Conservation (phyloP, 768 basidiomycete species). For the Trametes cingulata region DNA sequence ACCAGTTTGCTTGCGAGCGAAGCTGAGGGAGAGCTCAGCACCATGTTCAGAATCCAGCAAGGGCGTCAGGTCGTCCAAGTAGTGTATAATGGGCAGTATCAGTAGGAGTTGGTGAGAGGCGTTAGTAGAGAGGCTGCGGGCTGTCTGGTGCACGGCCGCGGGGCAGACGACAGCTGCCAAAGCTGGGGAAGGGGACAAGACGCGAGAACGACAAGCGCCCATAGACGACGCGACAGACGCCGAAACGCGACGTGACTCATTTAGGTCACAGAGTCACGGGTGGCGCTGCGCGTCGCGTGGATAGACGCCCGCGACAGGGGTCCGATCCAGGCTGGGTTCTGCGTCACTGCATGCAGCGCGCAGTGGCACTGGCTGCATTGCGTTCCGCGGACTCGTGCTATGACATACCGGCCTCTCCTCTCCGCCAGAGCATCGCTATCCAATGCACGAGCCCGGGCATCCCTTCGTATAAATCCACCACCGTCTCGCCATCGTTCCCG, state of each 20-base stretch:
- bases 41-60: not conserved
- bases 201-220: slow-evolving; percentile 1
- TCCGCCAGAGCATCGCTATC: slow-evolving; percentile 6
- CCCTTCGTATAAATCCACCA: not conserved
- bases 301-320: not conserved
- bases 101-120: not conserved
- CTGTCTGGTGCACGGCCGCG: not conserved
- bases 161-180: not conserved
- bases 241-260: slow-evolving; percentile 1
- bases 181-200: slow-evolving; percentile 1
- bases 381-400: not conserved
- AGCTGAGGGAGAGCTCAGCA: slow-evolving; percentile 15
- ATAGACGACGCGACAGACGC: not conserved
- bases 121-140: not conserved
- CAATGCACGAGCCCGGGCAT: not conserved
- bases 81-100: not conserved
- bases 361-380: no score
- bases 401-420: slow-evolving; percentile 1
- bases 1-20: slow-evolving; percentile 11
- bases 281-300: not conserved
- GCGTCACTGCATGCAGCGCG: not conserved
- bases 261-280: not conserved
- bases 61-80: not conserved
- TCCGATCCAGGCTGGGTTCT: not conserved
- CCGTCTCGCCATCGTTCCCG: not conserved